Evolutionary conservation across 345 rosid genomes (phyloP), one percentile per base, ranked within the genome.

Genomic region (Mallotus nudiflorus): DNA sequence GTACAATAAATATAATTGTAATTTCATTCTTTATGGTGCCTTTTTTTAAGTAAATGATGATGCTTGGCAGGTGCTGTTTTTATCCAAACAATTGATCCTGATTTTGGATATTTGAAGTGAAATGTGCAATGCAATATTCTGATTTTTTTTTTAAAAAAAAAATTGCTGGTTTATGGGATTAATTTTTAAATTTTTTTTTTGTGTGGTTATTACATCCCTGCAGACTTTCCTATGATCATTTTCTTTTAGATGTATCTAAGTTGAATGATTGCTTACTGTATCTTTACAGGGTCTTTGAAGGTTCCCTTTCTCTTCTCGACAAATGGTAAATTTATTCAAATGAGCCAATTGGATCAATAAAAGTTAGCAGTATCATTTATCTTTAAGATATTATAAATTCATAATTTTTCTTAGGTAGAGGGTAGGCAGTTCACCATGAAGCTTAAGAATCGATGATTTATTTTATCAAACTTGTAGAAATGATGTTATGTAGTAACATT

Each of bases 241-340:
- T n/a, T n/a, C n/a, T n/a, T n/a, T n/a, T n/a, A n/a, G n/a, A n/a
- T n/a, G n/a, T 59, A 3, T 68, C 53, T 68, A 1, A 51, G 2
- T 25, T 67, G 3, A n/a, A 40, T 64, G 74, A n/a, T 37, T 65
- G 29, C 39, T n/a, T n/a, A n/a, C n/a, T 71, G 37, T 25, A 16
- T 70, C 22, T 50, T 67, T 71, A 48, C 80, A 85, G 88, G 81
- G 33, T 68, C 48, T 73, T 65, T 80, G 77, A 76, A 69, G 68
- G 77, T 76, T 59, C 88, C 86, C 3, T 82, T 78, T 57, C 67
- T 85, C 69, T 84, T 84, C 77, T 70, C 82, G 71, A 85, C 82
- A 49, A 82, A 85, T 67, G 88, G 86, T 85, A 73, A 73, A 84
- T 20, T 29, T 18, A 66, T 53, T 15, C n/a, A n/a, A 22, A 44